Percentiles rank a stretch among this genome's conserved stretches.
Conservation (phyloP, 371 early-diverging fungal genomes). For the Apophysomyces elegans region DNA sequence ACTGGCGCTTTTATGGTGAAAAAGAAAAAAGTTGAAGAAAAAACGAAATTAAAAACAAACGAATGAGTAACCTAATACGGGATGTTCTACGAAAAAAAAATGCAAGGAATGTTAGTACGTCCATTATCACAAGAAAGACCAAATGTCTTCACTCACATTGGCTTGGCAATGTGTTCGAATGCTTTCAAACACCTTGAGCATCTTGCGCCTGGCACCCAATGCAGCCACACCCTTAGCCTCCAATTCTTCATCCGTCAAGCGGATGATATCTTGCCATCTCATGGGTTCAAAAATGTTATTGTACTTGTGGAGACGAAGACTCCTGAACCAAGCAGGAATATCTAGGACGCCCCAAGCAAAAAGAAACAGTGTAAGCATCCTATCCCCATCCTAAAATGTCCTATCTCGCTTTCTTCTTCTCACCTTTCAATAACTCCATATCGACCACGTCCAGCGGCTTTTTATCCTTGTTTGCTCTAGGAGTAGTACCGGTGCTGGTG, state of each 20-base stretch:
- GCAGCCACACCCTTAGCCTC: conserved; percentile 89
- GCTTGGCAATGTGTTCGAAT: conserved; percentile 62
- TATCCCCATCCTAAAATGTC: not conserved
- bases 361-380: not conserved
- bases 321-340: conserved; percentile 89
- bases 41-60: conserved; percentile 14
- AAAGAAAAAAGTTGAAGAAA: conserved; percentile 11
- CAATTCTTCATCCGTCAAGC: conserved; percentile 82
- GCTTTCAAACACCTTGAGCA: conserved; percentile 94
- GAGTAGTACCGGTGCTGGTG: conserved; percentile 25
- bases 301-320: conserved; percentile 94
- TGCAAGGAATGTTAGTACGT: not conserved
- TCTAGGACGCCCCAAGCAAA: conserved; percentile 49
- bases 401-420: not conserved
- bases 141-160: conserved; percentile 39
- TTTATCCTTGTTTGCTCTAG: conserved; percentile 62
- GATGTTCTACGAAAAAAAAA: conserved; percentile 18
- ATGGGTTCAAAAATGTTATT: conserved; percentile 83
- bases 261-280: conserved; percentile 89
- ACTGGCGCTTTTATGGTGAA: conserved; percentile 7
- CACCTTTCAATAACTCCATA: conserved; percentile 74
- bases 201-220: conserved; percentile 94
- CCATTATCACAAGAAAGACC: not conserved
- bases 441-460: conserved; percentile 75
- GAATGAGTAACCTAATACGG: conserved; percentile 5